Evolutionary conservation across 2,329 filamentous ascomycete genomes (phyloP).

Genomic region (Xylaria sp.): DNA sequence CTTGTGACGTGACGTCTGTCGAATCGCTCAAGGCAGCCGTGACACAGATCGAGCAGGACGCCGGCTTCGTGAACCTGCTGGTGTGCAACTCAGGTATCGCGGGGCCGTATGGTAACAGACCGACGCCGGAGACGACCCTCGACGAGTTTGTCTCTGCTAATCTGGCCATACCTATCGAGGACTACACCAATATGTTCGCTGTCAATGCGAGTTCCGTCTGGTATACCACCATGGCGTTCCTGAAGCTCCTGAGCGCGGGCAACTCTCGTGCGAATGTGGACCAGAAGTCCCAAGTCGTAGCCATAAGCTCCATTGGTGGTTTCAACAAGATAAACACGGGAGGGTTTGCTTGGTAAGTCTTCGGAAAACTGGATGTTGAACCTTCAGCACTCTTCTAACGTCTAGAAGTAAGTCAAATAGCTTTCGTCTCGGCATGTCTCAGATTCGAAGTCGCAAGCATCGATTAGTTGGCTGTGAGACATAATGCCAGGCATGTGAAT

Average conservation of each 20-base stretch:
- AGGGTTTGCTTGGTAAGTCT: slow-evolving; percentile 70
- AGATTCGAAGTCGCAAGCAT: neutral
- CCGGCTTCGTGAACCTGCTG: slow-evolving; percentile 75
- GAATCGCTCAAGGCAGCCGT: slow-evolving; percentile 69
- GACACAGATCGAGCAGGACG: slow-evolving; percentile 65
- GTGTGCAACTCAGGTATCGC: slow-evolving; percentile 77
- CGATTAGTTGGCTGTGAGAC: neutral
- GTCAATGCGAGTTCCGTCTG: slow-evolving; percentile 79
- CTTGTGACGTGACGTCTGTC: slow-evolving; percentile 65
- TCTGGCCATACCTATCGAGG: slow-evolving; percentile 67
- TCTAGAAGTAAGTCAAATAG: slow-evolving; percentile 30
- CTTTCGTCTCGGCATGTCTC: neutral
- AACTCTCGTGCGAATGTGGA: slow-evolving; percentile 70
- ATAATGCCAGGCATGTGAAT: neutral
- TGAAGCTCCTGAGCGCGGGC: slow-evolving; percentile 73
- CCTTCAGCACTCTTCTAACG: slow-evolving; percentile 17
- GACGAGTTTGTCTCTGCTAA: slow-evolving; percentile 60
- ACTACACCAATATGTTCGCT: slow-evolving; percentile 74
- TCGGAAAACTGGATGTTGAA: neutral
- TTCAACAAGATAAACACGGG: slow-evolving; percentile 79
- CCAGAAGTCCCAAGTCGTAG: slow-evolving; percentile 70
- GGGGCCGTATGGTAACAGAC: slow-evolving; percentile 63
- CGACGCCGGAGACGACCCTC: slow-evolving; percentile 54
- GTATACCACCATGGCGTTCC: slow-evolving; percentile 78
- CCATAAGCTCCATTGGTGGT: slow-evolving; percentile 78